A percentile compares a stretch with the other conserved stretches of the same genome.
These are phyloP conservation scores for Onygenales sp. DNA, from an alignment of 2,329 filamentous ascomycete genomes.

Conservation along the genomic window DNA sequence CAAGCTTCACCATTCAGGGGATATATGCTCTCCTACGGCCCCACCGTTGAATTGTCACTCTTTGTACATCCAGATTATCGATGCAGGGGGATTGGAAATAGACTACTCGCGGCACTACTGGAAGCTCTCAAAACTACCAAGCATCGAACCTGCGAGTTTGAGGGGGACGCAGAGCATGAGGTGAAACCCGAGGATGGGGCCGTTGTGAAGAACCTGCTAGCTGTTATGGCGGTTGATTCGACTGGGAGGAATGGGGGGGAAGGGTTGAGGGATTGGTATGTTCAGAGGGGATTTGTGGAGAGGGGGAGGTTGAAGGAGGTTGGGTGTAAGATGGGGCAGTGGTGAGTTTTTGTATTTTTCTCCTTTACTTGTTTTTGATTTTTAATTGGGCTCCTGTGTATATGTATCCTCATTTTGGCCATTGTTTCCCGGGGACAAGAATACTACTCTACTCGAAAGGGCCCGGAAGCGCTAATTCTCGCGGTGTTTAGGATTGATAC, in stretches of 20 bases:
- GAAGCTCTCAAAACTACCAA: conserved; percentile 16
- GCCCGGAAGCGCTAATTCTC: not conserved
- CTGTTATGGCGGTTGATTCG: conserved; percentile 31
- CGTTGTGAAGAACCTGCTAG: conserved; percentile 24
- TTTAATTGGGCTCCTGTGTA: not conserved
- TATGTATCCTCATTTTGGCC: not conserved
- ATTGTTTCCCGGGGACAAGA: not conserved
- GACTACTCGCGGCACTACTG: conserved; percentile 20
- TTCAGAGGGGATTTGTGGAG: conserved; percentile 29
- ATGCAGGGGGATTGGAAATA: conserved; percentile 23
- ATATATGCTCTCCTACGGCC: conserved; percentile 26
- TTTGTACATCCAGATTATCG: conserved; percentile 29
- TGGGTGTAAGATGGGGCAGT: conserved; percentile 28
- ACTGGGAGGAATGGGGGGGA: conserved; percentile 22
- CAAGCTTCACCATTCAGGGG: conserved; percentile 28
- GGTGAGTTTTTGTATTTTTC: conserved; percentile 20
- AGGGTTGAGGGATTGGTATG: conserved; percentile 28
- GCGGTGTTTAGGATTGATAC: conserved; percentile 4
- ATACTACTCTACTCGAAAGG: too few species aligned
- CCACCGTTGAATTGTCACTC: conserved; percentile 32
- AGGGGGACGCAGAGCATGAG: conserved; percentile 10
- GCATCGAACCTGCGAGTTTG: conserved; percentile 14
- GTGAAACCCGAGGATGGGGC: conserved; percentile 11
- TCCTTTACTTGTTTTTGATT: not conserved
- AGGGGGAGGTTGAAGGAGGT: conserved; percentile 28